phyloP scores from a whole-genome alignment of 345 rosid species.

The Erucastrum elatum region DNA sequence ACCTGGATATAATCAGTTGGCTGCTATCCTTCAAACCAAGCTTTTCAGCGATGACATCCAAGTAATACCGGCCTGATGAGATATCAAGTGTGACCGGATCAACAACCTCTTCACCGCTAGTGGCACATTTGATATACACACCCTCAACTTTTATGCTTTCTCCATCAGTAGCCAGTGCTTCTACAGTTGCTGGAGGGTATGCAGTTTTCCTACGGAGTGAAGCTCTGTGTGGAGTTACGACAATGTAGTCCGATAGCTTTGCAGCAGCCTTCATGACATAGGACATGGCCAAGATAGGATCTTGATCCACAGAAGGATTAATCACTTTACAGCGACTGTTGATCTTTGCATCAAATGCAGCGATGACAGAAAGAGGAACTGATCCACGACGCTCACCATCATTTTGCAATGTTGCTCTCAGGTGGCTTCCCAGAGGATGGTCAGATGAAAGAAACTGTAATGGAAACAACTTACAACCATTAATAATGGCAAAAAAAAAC shows the following conservation, averaged over 20 bases:
- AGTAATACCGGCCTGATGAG: not conserved
- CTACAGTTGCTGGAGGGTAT: conserved; percentile 48
- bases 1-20: not conserved
- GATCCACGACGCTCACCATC: conserved; percentile 53
- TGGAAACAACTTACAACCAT: conserved; percentile 11
- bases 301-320: conserved; percentile 54
- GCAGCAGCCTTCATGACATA: conserved; percentile 25
- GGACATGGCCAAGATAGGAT: conserved; percentile 55
- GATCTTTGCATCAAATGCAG: conserved; percentile 60
- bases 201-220: conserved; percentile 52
- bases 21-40: not conserved
- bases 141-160: conserved; percentile 44
- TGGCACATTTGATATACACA: conserved; percentile 49
- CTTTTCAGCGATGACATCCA: not conserved
- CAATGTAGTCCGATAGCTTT: conserved; percentile 47
- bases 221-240: conserved; percentile 44
- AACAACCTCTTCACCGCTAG: not conserved
- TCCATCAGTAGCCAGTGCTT: conserved; percentile 37
- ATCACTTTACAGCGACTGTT: conserved; percentile 58
- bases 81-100: not conserved
- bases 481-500: too few species aligned
- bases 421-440: conserved; percentile 75
- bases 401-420: conserved; percentile 60
- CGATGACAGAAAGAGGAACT: conserved; percentile 64
- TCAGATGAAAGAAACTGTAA: conserved; percentile 58